phyloP scores from a whole-genome alignment of 345 rosid genomes.

The Citrus australasica region DNA sequence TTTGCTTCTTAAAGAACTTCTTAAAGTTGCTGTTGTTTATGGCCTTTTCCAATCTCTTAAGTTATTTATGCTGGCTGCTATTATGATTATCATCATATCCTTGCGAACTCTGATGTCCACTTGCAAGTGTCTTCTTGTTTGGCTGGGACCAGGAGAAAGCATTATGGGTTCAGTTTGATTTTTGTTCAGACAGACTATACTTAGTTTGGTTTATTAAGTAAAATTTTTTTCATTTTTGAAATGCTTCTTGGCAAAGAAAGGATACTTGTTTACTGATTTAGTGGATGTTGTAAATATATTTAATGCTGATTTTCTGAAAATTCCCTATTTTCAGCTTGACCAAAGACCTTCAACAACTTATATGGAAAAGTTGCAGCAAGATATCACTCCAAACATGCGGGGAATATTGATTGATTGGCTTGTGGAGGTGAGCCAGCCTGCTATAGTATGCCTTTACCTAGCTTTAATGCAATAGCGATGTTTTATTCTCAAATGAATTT shows the following conservation, averaged over 20 bases:
- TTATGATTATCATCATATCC: background rate
- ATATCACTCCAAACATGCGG: slow-evolving; percentile 73
- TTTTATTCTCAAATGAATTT: background rate
- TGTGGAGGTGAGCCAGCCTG: slow-evolving; percentile 58
- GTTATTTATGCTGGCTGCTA: background rate
- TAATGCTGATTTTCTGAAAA: slow-evolving; percentile 13
- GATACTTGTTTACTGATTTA: background rate
- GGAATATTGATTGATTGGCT: slow-evolving; percentile 89
- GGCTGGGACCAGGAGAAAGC: background rate
- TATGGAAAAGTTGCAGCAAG: slow-evolving; percentile 74
- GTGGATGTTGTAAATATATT: background rate
- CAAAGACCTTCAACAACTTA: slow-evolving; percentile 68
- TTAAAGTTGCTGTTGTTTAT: background rate
- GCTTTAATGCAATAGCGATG: background rate
- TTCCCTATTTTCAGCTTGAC: slow-evolving; percentile 53
- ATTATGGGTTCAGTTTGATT: background rate
- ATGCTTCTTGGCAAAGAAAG: background rate
- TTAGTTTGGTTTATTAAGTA: background rate
- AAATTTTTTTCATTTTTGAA: background rate
- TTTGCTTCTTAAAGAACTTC: slow-evolving; percentile 3
- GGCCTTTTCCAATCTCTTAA: background rate
- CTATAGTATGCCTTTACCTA: background rate
- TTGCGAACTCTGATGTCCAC: background rate
- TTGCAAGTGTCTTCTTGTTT: background rate
- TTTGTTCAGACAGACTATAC: background rate